These are phyloP conservation scores for Aristolochia fimbriata DNA, from an alignment of 164 flowering plant genomes.

Conservation along the genomic window DNA sequence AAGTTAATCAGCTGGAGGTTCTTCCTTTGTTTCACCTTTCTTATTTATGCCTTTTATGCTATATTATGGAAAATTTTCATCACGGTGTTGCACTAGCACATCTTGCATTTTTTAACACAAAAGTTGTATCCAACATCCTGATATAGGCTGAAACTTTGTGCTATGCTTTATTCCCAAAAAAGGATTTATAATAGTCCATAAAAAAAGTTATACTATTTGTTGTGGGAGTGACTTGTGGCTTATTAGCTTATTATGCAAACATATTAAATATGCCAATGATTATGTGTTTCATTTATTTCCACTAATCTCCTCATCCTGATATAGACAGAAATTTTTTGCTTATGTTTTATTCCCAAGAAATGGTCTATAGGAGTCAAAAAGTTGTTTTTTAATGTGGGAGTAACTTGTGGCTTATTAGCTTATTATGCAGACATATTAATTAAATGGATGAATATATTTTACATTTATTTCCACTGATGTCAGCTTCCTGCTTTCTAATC, in stretches of 20 bases:
- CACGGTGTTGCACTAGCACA: not conserved
- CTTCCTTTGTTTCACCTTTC: constrained; percentile 3
- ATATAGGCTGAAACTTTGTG: not conserved
- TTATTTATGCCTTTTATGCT: not conserved
- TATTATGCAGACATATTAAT: not conserved
- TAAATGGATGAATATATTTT: not conserved
- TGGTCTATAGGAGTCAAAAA: not conserved
- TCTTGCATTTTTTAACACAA: not conserved
- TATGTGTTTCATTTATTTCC: not conserved
- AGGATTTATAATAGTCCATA: not conserved
- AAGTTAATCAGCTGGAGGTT: constrained; percentile 69
- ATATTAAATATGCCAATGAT: not conserved
- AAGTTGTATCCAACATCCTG: not conserved
- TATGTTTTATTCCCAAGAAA: not conserved
- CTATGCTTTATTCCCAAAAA: not conserved
- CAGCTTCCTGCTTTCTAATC: not conserved
- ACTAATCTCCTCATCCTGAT: not conserved
- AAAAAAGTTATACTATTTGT: not conserved
- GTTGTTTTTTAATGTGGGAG: not conserved
- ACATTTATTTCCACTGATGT: not conserved
- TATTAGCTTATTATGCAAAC: not conserved
- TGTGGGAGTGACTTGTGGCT: not conserved
- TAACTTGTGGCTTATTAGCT: not conserved
- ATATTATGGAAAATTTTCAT: not conserved
- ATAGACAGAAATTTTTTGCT: not conserved